A percentile compares a stretch with the other conserved stretches of the same genome.
Evolutionary conservation across 2,329 filamentous ascomycete genomes (phyloP).

Genomic region (Botryotinia convoluta): DNA sequence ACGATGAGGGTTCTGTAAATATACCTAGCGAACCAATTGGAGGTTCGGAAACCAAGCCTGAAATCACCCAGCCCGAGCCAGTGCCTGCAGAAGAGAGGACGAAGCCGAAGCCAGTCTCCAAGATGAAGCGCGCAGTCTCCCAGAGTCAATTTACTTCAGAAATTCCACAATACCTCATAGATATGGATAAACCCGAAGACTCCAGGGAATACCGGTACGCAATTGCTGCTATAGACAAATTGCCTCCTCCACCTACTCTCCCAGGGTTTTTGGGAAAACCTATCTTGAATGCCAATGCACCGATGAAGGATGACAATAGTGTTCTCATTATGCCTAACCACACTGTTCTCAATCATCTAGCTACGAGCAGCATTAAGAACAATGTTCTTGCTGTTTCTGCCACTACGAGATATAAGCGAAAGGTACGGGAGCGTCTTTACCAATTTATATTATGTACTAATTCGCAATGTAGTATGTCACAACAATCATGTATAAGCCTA

Average conservation of each 20-base stretch:
- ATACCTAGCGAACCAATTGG: constrained; percentile 23
- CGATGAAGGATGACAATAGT: constrained; percentile 97
- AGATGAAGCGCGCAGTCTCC: constrained; percentile 55
- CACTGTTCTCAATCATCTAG: constrained; percentile 92
- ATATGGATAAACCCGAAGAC: constrained; percentile 83
- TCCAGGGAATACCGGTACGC: constrained; percentile 71
- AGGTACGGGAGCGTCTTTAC: constrained; percentile 54
- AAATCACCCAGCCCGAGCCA: constrained; percentile 27
- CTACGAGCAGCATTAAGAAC: constrained; percentile 97
- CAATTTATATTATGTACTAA: constrained; percentile 12
- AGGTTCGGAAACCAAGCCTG: constrained; percentile 18
- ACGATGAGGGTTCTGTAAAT: constrained; percentile 31
- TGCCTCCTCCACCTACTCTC: constrained; percentile 79
- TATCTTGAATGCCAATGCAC: constrained; percentile 84
- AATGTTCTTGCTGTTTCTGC: constrained; percentile 92
- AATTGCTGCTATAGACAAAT: constrained; percentile 69
- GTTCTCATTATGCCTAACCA: constrained; percentile 97
- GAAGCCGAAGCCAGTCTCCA: constrained; percentile 42
- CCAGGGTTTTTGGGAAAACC: constrained; percentile 92
- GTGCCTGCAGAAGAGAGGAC: constrained; percentile 40
- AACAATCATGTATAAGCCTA: constrained; percentile 94
- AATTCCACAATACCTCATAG: constrained; percentile 81
- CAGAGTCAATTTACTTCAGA: constrained; percentile 64
- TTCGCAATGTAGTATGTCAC: constrained; percentile 77
- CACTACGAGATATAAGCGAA: constrained; percentile 95